Evolutionary conservation across 2,329 filamentous ascomycete species (phyloP).

Genomic region (Fusarium pseudograminearum): DNA sequence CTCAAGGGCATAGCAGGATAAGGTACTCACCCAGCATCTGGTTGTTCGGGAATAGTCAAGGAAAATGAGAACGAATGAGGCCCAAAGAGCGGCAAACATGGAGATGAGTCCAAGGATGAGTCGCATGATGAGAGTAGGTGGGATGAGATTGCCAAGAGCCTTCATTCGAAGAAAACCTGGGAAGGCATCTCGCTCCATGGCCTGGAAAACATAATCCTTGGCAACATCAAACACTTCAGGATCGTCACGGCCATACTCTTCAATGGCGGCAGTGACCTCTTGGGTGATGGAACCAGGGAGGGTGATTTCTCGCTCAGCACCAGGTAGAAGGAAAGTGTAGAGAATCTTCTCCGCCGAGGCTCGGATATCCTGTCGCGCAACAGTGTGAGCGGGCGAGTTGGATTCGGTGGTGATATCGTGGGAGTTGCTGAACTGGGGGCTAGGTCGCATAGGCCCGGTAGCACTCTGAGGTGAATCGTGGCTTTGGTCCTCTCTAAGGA

Average conservation of each 20-base stretch:
- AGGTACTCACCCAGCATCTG: conserved; percentile 81
- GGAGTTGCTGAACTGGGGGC: conserved; percentile 70
- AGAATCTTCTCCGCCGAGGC: conserved; percentile 97
- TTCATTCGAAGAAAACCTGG: conserved; percentile 96
- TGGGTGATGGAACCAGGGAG: conserved; percentile 88
- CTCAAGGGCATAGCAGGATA: neutral
- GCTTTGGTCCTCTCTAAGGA: conserved; percentile 76
- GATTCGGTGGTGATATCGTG: conserved; percentile 77
- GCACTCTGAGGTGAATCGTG: conserved; percentile 69
- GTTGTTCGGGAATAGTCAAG: conserved; percentile 79
- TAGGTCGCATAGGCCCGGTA: conserved; percentile 58
- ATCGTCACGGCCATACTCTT: conserved; percentile 91
- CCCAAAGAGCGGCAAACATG: conserved; percentile 95
- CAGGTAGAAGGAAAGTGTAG: conserved; percentile 95
- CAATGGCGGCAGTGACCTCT: conserved; percentile 87
- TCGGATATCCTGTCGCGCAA: conserved; percentile 89
- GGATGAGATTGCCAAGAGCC: conserved; percentile 94
- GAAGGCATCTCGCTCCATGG: conserved; percentile 99
- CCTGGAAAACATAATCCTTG: conserved; percentile 99
- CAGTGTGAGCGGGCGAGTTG: conserved; percentile 84
- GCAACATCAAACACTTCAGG: conserved; percentile 97
- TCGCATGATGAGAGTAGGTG: conserved; percentile 86
- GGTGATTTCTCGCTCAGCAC: conserved; percentile 96
- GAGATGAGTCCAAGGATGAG: conserved; percentile 83
- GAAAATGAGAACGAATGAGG: conserved; percentile 92